Percentiles rank a stretch among this genome's conserved stretches.
Conservation (phyloP, 108 stramenopile species). For the Cyclotella cryptica region DNA sequence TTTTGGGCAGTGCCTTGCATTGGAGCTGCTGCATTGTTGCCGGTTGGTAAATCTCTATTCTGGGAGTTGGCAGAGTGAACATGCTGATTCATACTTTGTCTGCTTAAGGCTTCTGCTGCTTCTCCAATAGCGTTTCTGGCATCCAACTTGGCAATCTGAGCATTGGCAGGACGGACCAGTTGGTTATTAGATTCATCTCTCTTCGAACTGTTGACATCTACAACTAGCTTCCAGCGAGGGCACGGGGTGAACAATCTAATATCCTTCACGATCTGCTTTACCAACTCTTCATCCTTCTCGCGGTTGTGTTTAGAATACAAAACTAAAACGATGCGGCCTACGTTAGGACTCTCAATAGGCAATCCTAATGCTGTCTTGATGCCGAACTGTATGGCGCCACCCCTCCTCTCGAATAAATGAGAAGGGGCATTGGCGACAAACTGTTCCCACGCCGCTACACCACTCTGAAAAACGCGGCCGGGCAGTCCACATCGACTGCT, state of each 20-base stretch:
- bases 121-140: not conserved
- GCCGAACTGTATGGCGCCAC: conserved; percentile 87
- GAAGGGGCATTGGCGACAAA: conserved; percentile 71
- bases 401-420: conserved; percentile 83
- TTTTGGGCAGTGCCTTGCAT: not conserved
- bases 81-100: not conserved
- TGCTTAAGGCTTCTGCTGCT: not conserved
- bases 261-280: conserved; percentile 69
- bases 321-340: conserved; percentile 82
- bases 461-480: conserved; percentile 74
- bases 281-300: conserved; percentile 71
- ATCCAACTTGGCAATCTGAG: not conserved
- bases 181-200: not conserved
- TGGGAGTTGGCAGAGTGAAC: not conserved
- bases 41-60: not conserved
- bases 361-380: conserved; percentile 88
- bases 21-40: not conserved
- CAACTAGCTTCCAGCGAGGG: conserved; percentile 90
- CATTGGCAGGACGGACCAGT: conserved; percentile 2
- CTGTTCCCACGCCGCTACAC: conserved; percentile 82
- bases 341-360: conserved; percentile 85
- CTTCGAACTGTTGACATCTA: conserved; percentile 58
- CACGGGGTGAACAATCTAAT: conserved; percentile 82
- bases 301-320: conserved; percentile 84
- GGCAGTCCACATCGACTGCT: conserved; percentile 86